A percentile compares a stretch with the other conserved stretches of the same genome.
These are phyloP conservation scores for Gynochthodes officinalis DNA, from an alignment of 257 asterid genomes.

Conservation along the genomic window DNA sequence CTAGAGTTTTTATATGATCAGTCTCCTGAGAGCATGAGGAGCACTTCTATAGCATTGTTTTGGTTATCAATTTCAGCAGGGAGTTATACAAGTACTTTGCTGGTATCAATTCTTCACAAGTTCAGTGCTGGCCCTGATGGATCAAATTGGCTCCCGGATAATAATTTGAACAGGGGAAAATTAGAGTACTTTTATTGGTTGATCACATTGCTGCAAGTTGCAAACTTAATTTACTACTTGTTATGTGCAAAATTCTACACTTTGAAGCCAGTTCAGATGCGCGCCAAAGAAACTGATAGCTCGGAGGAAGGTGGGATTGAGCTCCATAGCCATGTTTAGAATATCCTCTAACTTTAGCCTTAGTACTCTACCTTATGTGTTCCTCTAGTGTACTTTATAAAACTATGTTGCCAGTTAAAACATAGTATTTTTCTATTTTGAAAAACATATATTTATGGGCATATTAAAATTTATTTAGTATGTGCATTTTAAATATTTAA, in stretches of 20 bases:
- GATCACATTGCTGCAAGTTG: conserved; percentile 58
- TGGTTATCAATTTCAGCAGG: conserved; percentile 82
- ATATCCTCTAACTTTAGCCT: not conserved
- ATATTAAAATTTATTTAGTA: too few species aligned
- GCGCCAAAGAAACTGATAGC: conserved; percentile 18
- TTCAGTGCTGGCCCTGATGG: conserved; percentile 44
- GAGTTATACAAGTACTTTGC: conserved; percentile 59
- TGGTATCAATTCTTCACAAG: conserved; percentile 60
- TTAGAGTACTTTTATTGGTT: conserved; percentile 86
- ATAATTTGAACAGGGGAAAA: conserved; percentile 56
- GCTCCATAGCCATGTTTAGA: conserved; percentile 38
- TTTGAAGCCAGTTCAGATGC: conserved; percentile 57
- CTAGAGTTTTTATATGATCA: conserved; percentile 86
- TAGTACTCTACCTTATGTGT: too few species aligned
- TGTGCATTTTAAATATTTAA: too few species aligned
- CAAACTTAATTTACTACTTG: conserved; percentile 61
- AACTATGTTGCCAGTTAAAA: too few species aligned
- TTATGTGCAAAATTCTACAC: conserved; percentile 72
- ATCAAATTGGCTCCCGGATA: conserved; percentile 79
- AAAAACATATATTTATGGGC: too few species aligned
- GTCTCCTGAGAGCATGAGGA: conserved; percentile 88
- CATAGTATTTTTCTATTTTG: too few species aligned
- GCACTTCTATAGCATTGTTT: conserved; percentile 69
- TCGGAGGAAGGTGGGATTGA: conserved; percentile 29
- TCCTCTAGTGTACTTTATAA: too few species aligned